Evolutionary conservation across 139 green algal species (phyloP), one percentile per base, ranked within the genome.

Genomic region (Limnomonas spitsbergensis): DNA sequence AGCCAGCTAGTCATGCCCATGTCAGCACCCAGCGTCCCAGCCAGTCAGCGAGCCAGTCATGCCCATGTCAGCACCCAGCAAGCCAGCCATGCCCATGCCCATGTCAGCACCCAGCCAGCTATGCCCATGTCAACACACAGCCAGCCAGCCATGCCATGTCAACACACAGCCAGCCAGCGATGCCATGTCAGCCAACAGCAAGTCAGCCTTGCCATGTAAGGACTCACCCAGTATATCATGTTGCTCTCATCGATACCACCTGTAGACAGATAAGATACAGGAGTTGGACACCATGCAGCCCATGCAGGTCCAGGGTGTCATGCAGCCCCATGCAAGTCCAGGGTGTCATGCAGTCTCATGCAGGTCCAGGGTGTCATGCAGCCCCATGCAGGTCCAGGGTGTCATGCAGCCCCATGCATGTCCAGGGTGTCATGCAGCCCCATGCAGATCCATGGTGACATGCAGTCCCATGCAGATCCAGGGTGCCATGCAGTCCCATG

Each of bases 211-310:
- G 20, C 14, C 20, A 61, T 61, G 14, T 61, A 61, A 29, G 47
- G 14, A 61, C 47, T 61, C 47, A 61, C 47, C 47, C 47, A 61
- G 47, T 61, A 61, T 29, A 61, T 61, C 47, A 61, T 61, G 47
- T 61, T 61, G 47, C 20, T 61, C 47, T 61, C 47, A 61, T 61
- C 47, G 14, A 61, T 61, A 20, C 47, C 47, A 20, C 47, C 47
- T 61, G 20, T 20, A 61, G 47, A 61, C 14, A 61, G 14, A 61
- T 29, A 61, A 20, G 20, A 20, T 29, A 20, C 20, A 61, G 20
- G 14, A 61, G 47, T 14, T 61, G 47, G 20, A 61, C 14, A 61
- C 20, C 14, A 61, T 61, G 20, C 47, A 61, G 47, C 14, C 14
- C 47, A 29, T 20, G 20, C 20, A 61, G 14, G 14, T 14, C 47